Evolutionary conservation across 164 flowering plant species (phyloP).

Genomic region (Euptelea pleiosperma): DNA sequence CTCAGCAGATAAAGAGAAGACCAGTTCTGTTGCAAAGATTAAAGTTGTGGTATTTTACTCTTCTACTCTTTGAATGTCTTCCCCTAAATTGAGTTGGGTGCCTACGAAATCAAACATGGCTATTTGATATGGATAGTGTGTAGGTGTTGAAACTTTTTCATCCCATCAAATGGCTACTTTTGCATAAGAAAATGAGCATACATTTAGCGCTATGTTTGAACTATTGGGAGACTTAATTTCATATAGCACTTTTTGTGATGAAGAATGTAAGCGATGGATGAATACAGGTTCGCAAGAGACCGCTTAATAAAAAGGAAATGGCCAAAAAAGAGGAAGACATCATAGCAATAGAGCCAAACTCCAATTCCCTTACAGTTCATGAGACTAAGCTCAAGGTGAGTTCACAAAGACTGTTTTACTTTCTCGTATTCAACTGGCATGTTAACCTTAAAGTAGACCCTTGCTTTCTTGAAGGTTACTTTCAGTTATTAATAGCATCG

Average conservation of each 20-base stretch:
- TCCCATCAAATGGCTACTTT: too few species aligned
- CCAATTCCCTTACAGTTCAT: constrained; percentile 73
- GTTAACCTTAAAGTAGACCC: too few species aligned
- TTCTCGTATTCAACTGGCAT: too few species aligned
- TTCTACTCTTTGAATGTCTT: not conserved
- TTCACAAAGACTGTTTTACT: too few species aligned
- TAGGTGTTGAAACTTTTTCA: not conserved
- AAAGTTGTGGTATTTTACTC: constrained; percentile 75
- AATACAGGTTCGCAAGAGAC: constrained; percentile 86
- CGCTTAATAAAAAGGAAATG: constrained; percentile 71
- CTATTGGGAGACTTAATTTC: not conserved
- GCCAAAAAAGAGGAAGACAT: constrained; percentile 82
- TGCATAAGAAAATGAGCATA: too few species aligned
- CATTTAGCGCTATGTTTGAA: not conserved
- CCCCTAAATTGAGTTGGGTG: not conserved
- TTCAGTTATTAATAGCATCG: not conserved
- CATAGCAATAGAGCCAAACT: constrained; percentile 47
- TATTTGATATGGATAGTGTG: not conserved
- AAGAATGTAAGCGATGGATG: not conserved
- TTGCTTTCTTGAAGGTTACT: too few species aligned
- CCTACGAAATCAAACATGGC: not conserved
- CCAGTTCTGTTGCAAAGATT: constrained; percentile 73
- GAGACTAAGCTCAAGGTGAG: constrained; percentile 89
- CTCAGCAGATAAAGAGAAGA: constrained; percentile 55
- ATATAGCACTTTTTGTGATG: not conserved